phyloP scores from a whole-genome alignment of 1,139 yeast species.

The Saccharomyces hybrid region DNA sequence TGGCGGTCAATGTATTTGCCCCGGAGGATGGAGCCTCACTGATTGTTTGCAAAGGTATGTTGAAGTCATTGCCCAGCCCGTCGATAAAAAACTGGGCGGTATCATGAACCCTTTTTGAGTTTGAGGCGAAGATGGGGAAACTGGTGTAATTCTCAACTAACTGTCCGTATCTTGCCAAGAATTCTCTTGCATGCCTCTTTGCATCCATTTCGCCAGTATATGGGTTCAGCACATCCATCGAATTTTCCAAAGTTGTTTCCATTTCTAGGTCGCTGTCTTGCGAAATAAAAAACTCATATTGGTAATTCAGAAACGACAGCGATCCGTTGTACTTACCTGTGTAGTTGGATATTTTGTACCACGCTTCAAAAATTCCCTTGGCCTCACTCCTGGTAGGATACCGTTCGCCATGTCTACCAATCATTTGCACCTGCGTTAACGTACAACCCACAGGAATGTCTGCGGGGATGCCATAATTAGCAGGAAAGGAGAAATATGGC shows the following conservation, averaged over 20 bases:
- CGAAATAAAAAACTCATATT: conserved; percentile 31
- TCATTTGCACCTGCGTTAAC: conserved; percentile 55
- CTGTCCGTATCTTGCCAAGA: conserved; percentile 9
- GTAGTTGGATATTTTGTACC: conserved; percentile 25
- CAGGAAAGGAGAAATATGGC: conserved; percentile 17
- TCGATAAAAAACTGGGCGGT: conserved; percentile 14
- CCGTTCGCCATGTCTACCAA: conserved; percentile 68
- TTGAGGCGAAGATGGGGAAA: too few relatives aligned
- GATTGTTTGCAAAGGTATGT: conserved; percentile 16
- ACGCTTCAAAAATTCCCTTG: conserved; percentile 9
- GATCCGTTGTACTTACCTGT: conserved; percentile 28
- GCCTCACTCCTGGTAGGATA: conserved; percentile 43
- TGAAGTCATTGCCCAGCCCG: conserved; percentile 10
- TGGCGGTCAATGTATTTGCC: too few relatives aligned
- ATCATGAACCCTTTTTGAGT: conserved; percentile 12
- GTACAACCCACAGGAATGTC: conserved; percentile 34
- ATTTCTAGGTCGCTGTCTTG: conserved; percentile 23
- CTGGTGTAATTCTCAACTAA: too few relatives aligned
- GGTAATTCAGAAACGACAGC: conserved; percentile 32
- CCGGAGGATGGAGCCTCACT: conserved; percentile 26
- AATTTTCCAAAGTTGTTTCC: conserved; percentile 16
- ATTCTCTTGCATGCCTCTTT: conserved; percentile 17
- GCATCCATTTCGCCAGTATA: conserved; percentile 19
- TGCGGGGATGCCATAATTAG: conserved; percentile 11
- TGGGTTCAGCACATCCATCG: conserved; percentile 14